phyloP scores from a whole-genome alignment of 805 yeast species.

The Wickerhamiella galacta region DNA sequence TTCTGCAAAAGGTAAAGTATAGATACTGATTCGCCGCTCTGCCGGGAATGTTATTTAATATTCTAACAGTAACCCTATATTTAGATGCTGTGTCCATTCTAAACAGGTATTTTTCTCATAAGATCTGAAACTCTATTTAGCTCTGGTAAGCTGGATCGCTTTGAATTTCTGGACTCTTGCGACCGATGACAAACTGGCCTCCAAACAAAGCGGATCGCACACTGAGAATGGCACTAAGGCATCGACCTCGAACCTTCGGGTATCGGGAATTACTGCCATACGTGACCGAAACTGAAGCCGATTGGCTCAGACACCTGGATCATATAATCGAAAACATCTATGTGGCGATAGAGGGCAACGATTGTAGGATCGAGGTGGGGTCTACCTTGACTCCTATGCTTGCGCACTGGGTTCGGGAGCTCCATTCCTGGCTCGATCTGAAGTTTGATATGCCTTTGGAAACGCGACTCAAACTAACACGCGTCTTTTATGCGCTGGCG shows the following conservation, averaged over 20 bases:
- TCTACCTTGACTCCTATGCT: constrained; percentile 46
- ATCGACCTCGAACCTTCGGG: constrained; percentile 25
- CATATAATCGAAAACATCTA: constrained; percentile 70
- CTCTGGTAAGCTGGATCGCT: not conserved
- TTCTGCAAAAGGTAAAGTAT: constrained; percentile 8
- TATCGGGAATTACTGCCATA: constrained; percentile 49
- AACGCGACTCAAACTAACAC: constrained; percentile 42
- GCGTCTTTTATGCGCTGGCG: constrained; percentile 54
- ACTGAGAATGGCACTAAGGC: too few species aligned
- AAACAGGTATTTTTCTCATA: too few species aligned
- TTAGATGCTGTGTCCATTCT: not conserved
- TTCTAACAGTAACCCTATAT: not conserved
- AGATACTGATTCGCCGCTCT: not conserved
- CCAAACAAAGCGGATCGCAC: too few species aligned
- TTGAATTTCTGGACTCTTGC: too few species aligned
- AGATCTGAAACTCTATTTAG: too few species aligned
- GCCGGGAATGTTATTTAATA: not conserved
- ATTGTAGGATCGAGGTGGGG: constrained; percentile 53
- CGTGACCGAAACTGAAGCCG: constrained; percentile 45
- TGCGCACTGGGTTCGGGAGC: constrained; percentile 75
- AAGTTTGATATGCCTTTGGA: constrained; percentile 63
- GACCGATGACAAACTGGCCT: too few species aligned
- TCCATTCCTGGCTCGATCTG: constrained; percentile 60
- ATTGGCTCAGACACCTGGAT: constrained; percentile 54
- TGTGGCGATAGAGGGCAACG: constrained; percentile 58